Evolutionary conservation across 2,329 filamentous ascomycete species (phyloP).

Genomic region (Alternaria novae-zelandiae): DNA sequence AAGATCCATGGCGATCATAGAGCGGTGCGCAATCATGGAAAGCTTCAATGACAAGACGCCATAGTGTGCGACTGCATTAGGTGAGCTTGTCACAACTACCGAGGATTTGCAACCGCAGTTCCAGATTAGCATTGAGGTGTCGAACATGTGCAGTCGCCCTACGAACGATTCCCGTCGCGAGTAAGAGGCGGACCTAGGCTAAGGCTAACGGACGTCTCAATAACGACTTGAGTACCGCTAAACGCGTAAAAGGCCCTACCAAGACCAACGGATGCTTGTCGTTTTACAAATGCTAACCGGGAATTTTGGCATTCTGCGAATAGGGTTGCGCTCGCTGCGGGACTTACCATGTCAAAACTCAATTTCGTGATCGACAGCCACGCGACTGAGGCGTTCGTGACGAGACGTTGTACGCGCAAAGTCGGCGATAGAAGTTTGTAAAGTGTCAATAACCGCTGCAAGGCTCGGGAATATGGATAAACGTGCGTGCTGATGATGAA

Average conservation of each 20-base stretch:
- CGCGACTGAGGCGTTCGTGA: not conserved
- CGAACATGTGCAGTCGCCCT: not conserved
- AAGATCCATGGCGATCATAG: not conserved
- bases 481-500: not conserved
- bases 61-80: not conserved
- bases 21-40: not conserved
- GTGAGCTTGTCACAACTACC: not conserved
- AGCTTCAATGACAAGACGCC: not conserved
- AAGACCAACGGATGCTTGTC: not conserved
- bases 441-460: not conserved
- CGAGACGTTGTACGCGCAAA: constrained; percentile 1
- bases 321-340: not conserved
- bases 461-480: not conserved
- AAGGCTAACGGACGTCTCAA: not conserved
- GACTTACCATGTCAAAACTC: constrained; percentile 3
- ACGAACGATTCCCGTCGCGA: not conserved
- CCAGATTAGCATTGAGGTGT: not conserved
- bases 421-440: not conserved
- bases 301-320: not conserved
- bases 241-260: not conserved
- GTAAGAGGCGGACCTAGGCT: not conserved
- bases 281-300: not conserved
- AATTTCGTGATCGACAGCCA: not conserved
- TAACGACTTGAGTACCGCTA: not conserved
- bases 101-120: not conserved